Conservation (phyloP, 2,329 filamentous ascomycete species). For the Trichoderma semiorbis region DNA sequence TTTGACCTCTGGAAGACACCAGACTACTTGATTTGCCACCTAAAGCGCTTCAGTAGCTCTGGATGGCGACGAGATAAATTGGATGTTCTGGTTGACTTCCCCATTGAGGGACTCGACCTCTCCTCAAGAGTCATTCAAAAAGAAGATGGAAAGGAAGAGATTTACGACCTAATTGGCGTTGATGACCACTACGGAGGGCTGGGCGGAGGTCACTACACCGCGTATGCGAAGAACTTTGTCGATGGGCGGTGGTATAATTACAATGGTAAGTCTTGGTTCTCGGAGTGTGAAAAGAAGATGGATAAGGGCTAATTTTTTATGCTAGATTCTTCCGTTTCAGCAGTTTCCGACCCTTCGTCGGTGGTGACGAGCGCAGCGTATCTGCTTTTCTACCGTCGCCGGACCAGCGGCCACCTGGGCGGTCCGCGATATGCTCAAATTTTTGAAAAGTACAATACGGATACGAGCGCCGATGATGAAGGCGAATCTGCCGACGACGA, state of each 20-base stretch:
- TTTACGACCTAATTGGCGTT: conserved; percentile 92
- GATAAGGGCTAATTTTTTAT: conserved; percentile 37
- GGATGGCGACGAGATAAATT: conserved; percentile 84
- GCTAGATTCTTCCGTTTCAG: conserved; percentile 70
- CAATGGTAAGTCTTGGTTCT: conserved; percentile 66
- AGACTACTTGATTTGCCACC: conserved; percentile 89
- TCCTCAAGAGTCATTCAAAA: conserved; percentile 73
- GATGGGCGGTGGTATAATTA: conserved; percentile 93
- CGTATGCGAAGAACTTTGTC: conserved; percentile 87
- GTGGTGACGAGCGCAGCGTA: conserved; percentile 79
- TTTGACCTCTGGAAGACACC: conserved; percentile 96
- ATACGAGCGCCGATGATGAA: conserved; percentile 48
- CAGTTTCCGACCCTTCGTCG: conserved; percentile 54
- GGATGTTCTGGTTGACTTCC: conserved; percentile 87
- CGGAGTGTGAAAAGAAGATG: neutral
- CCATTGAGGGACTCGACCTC: conserved; percentile 81
- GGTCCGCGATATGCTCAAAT: conserved; percentile 72
- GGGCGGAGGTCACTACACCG: conserved; percentile 94
- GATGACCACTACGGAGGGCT: conserved; percentile 95
- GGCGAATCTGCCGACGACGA: conserved; percentile 69
- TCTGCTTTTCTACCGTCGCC: conserved; percentile 90
- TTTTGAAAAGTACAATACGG: conserved; percentile 58
- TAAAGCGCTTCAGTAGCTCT: conserved; percentile 91
- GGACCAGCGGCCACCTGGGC: conserved; percentile 72
- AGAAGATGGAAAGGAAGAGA: conserved; percentile 74